Evolutionary conservation across 441 rosid genomes (phyloP), one percentile per base, ranked within the genome.

Genomic region (Omphalea diandra): DNA sequence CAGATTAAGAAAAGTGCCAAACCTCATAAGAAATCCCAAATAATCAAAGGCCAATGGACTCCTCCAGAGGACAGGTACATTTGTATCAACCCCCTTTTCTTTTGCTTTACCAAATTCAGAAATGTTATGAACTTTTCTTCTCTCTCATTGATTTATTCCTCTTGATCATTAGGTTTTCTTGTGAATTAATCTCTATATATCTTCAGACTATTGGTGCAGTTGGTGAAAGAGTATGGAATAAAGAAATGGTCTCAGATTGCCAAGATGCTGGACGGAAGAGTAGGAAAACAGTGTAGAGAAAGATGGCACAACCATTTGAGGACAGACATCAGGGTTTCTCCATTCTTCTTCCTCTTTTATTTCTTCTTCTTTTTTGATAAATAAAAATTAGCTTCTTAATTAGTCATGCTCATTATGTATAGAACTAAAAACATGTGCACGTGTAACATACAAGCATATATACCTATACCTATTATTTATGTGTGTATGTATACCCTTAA

Each of bases 241-340:
- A 89, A 81, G 67, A 89, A 75, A 65, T 90, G 98, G 98, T 83
- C 94, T 65, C 80, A 71, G 0, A 85, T 93, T 18, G 88, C 98
- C 5, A 81, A 81, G 63, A 68, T 69, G 79, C 72, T 93, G 44
- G 27, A 61, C 0, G 97, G 94, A 7, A 78, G 98, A 68, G 82
- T 83, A 0, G 98, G 98, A 17, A 93, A 93, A 70, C 97, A 93
- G 20, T 93, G 98, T 31, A 79, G 98, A 66, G 98, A 93, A 63
- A 83, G 98, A 68, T 93, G 98, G 98, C 87, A 88, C 73, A 90
- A 90, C 69, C 97, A 93, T 84, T 72, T 93, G 56, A 86, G 85
- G 80, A 93, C 97, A 0, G 85, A 89, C 69, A 89, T 93, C 63
- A 93, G 73, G 97, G 97, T 93, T 53, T 47, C 31, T n/a, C 7